Evolutionary conservation across 208 protist species (phyloP).

Genomic region (Porcisia deanei): DNA sequence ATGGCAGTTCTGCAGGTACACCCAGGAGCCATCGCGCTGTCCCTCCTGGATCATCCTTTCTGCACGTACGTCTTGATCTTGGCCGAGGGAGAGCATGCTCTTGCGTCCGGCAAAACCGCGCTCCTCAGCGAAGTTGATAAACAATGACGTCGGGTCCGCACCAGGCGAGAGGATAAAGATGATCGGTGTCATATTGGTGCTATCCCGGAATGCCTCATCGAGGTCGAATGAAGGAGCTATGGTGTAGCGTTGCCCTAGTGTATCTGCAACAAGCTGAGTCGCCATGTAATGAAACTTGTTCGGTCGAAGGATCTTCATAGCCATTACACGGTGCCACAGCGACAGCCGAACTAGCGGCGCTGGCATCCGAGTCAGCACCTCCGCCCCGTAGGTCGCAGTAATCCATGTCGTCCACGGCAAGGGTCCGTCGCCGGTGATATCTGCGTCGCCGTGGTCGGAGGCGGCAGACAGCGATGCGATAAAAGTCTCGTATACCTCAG

Average conservation of each 20-base stretch:
- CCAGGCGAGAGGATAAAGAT: conserved; percentile 95
- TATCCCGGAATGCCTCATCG: conserved; percentile 88
- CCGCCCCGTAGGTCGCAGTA: conserved; percentile 71
- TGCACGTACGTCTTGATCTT: conserved; percentile 93
- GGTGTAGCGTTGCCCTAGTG: conserved; percentile 85
- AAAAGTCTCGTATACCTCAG: conserved; percentile 77
- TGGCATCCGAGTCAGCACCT: conserved; percentile 52
- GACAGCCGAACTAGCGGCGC: conserved; percentile 40
- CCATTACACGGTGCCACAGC: conserved; percentile 83
- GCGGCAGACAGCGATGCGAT: conserved; percentile 19
- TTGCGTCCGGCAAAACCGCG: conserved; percentile 81
- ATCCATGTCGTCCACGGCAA: conserved; percentile 86
- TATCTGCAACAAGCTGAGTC: conserved; percentile 52
- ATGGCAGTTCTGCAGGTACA: conserved; percentile 97
- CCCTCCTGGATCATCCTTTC: conserved; percentile 86
- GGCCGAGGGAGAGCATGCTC: conserved; percentile 93
- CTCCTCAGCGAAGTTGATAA: conserved; percentile 91
- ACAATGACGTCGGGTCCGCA: conserved; percentile 92
- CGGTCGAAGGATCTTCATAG: conserved; percentile 80
- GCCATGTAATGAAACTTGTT: conserved; percentile 87
- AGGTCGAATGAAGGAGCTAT: conserved; percentile 82
- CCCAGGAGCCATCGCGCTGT: conserved; percentile 87
- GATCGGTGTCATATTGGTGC: conserved; percentile 85
- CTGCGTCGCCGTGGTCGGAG: neutral
- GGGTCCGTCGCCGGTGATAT: conserved; percentile 22